phyloP scores from a whole-genome alignment of 192 early-diverging fungal genomes.

The Podila clonocystis region DNA sequence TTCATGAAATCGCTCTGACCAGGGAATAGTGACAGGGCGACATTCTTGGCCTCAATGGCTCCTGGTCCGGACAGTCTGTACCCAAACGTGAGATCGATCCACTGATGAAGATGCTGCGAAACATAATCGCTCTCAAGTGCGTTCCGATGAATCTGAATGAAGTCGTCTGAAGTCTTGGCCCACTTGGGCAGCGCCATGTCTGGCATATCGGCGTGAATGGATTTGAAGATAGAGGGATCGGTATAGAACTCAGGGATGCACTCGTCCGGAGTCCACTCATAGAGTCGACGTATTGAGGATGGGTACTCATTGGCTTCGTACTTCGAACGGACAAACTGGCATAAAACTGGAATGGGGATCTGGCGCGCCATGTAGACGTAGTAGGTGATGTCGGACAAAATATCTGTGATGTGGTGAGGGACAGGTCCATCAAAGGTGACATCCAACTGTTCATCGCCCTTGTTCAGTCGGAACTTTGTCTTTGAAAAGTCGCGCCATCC shows the following conservation, averaged over 20 bases:
- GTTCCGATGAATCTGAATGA: conserved; percentile 84
- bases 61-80: conserved; percentile 83
- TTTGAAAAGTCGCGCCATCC: conserved; percentile 70
- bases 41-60: conserved; percentile 82
- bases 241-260: conserved; percentile 81
- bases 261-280: conserved; percentile 78
- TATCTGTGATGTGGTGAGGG: conserved; percentile 76
- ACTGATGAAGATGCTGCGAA: conserved; percentile 78
- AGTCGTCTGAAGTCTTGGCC: conserved; percentile 82
- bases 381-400: conserved; percentile 75
- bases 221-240: conserved; percentile 69
- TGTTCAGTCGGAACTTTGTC: conserved; percentile 75
- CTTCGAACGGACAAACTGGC: conserved; percentile 73
- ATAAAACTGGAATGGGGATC: conserved; percentile 70
- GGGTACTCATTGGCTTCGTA: conserved; percentile 78
- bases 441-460: conserved; percentile 77
- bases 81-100: conserved; percentile 94
- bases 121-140: conserved; percentile 81
- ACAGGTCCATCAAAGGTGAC: conserved; percentile 72
- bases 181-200: conserved; percentile 77
- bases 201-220: conserved; percentile 72
- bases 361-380: conserved; percentile 73
- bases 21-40: conserved; percentile 68
- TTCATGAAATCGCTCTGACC: conserved; percentile 90
- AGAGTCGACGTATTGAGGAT: conserved; percentile 66